Evolutionary conservation across 1,284 basidiomycete species (phyloP), one percentile per base, ranked within the genome.

Genomic region (Apiotrichum domesticum): DNA sequence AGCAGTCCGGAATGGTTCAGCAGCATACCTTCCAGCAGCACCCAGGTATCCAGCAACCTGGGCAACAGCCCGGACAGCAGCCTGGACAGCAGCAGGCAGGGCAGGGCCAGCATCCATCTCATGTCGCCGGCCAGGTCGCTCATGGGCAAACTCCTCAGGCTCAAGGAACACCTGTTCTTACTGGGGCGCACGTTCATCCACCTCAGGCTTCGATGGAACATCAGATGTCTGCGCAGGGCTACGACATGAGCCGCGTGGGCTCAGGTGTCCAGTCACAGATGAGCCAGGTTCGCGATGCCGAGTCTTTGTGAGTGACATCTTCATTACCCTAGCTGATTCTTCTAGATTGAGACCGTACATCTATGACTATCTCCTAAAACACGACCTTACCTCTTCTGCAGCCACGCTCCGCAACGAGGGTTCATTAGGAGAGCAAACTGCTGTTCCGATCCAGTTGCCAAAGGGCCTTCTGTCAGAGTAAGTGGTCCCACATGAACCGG

Each of bases 381-480:
- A 73, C 52, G 67, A 68, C 34, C 68, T 71, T 34, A 60, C 62
- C 4, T 63, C 60, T 1, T 62, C 74, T 2, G 75, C 75, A 2
- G 60, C 64, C 13, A 67, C 72, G 13, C 67, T 77, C 34, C 63
- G 68, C n/a, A 64, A 59, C 10, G 75, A 76, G 52, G 71, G 71
- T 4, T 67, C 67, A 6, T 55, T 77, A 11, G 70, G 66, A 6
- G 70, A 75, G 29, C 67, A 72, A 35, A 44, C 55, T 2, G 54
- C 64, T 21, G 66, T 69, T 4, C 76, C 76, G 0, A 73, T 78
- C 52, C 71, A 77, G 55, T 68, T 72, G 5, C 68, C 68, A 4
- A 75, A 78, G 46, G 74, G 77, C 0, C 58, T 76, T 5, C 59
- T 79, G 39, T 68, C 69, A 56, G 77, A 79, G 75, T 78, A 54